Evolutionary conservation across 768 basidiomycete genomes (phyloP), one percentile per base, ranked within the genome.

Genomic region (Mycena indigotica): DNA sequence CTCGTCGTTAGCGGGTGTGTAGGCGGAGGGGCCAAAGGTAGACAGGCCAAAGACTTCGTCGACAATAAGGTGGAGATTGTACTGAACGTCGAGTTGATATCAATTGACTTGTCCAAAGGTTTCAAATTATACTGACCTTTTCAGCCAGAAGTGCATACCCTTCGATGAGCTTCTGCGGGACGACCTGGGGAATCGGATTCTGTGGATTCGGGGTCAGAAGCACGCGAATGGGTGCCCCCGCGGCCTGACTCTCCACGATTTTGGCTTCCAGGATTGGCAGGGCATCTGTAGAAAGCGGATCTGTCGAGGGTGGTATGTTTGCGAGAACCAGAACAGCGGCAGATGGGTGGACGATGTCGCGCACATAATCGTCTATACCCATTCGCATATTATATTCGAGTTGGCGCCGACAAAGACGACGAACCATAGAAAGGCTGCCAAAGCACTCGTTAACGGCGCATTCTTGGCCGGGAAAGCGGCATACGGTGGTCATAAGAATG

Each of bases 141-240:
- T 65, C 38, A 4, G 64, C 64, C 2, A 62, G 28, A 5, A 52
- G 40, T 1, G 61, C 61, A 35, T 62, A 72, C 3, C 51, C 70
- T 26, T 60, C 38, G 28, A 72, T 53, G n/a, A 67, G 60, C 1
- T 69, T 64, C 24, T 16, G 10, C 2, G 63, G 54, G 28, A 70
- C 65, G 16, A 57, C 56, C 19, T 64, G 57, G 4, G 67, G 67
- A 17, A 67, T 57, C 3, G 70, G 71, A 44, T 72, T 72, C 57
- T 72, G 71, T 8, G 71, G 71, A 50, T 72, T 72, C 26, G 64
- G 66, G 2, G 71, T 54, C 5, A 72, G 46, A n/a, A 71, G 60
- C 1, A 65, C 70, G 28, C 63, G 57, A 51, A 71, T 50, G 53
- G 5, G 52, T 59, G 10, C 66, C 67, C 12, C 52, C 28, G 13